Evolutionary conservation across 768 basidiomycete genomes (phyloP).

Genomic region (Rhizopogon vesiculosus): DNA sequence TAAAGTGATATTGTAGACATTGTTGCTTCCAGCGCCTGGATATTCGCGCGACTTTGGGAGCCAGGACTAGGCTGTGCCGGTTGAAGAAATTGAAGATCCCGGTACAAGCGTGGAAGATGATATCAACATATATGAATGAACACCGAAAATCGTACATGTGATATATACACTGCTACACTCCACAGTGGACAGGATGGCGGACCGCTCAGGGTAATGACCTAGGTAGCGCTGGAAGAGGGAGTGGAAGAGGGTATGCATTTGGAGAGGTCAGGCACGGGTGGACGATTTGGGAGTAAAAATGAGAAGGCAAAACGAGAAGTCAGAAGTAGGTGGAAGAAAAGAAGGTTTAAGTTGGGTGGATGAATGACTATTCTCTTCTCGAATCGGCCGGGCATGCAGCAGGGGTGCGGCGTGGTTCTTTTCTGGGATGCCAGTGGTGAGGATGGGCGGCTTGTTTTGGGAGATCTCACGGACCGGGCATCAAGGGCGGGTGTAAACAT

Average conservation of each 20-base stretch:
- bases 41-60: neutral
- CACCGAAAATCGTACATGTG: neutral
- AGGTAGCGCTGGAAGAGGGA: neutral
- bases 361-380: neutral
- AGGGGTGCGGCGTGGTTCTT: neutral
- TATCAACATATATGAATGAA: neutral
- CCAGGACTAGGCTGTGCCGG: neutral
- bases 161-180: neutral
- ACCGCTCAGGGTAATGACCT: neutral
- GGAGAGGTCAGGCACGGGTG: neutral
- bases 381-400: neutral
- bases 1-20: neutral
- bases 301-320: neutral
- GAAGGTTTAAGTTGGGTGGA: neutral
- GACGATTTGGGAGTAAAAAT: neutral
- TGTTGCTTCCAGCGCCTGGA: neutral
- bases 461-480: neutral
- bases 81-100: neutral
- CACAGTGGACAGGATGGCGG: neutral
- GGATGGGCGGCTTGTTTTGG: neutral
- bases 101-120: neutral
- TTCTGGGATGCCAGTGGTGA: neutral
- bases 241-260: neutral
- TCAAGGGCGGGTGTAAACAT: slow-evolving; percentile 3
- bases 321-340: neutral